Percentiles rank a stretch among this genome's conserved stretches.
Evolutionary conservation across 2,329 filamentous ascomycete species (phyloP).

Genomic region (Aureobasidium sp.): DNA sequence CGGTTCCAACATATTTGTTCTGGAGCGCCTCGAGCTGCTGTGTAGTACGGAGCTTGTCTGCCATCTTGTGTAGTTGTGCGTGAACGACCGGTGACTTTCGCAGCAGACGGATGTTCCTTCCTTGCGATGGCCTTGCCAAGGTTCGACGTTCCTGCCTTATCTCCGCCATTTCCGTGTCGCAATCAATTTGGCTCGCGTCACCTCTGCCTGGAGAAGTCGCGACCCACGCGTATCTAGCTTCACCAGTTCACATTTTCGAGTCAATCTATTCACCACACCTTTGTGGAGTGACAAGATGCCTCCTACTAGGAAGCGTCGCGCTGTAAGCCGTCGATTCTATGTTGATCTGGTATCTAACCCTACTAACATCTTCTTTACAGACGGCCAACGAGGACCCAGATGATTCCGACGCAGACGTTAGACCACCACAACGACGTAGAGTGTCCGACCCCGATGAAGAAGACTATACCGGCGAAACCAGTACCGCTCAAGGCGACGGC

Average conservation of each 20-base stretch:
- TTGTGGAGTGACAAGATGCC: neutral
- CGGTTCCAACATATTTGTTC: conserved; percentile 90
- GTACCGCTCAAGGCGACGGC: conserved; percentile 23
- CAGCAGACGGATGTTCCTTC: neutral
- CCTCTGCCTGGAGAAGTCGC: neutral
- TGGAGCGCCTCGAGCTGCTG: conserved; percentile 97
- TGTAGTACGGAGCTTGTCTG: conserved; percentile 94
- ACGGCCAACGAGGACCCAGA: conserved; percentile 22
- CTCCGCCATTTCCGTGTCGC: neutral
- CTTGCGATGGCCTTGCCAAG: neutral
- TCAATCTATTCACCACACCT: neutral
- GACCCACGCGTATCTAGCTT: neutral
- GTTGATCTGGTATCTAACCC: too few relatives aligned
- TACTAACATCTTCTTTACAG: neutral
- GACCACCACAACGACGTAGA: conserved; percentile 26
- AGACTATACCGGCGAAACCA: conserved; percentile 19
- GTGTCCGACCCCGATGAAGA: conserved; percentile 16
- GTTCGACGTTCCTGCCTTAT: neutral
- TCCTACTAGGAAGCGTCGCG: conserved; percentile 23
- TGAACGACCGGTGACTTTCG: neutral
- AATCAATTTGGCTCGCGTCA: conserved; percentile 5
- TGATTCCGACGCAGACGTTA: conserved; percentile 22
- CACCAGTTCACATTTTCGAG: neutral
- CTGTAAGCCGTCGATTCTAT: conserved; percentile 18
- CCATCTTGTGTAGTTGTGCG: conserved; percentile 38